A percentile compares a stretch with the other conserved stretches of the same genome.
These are phyloP conservation scores for Suillus decipiens DNA, from an alignment of 768 basidiomycete genomes.

Conservation along the genomic window DNA sequence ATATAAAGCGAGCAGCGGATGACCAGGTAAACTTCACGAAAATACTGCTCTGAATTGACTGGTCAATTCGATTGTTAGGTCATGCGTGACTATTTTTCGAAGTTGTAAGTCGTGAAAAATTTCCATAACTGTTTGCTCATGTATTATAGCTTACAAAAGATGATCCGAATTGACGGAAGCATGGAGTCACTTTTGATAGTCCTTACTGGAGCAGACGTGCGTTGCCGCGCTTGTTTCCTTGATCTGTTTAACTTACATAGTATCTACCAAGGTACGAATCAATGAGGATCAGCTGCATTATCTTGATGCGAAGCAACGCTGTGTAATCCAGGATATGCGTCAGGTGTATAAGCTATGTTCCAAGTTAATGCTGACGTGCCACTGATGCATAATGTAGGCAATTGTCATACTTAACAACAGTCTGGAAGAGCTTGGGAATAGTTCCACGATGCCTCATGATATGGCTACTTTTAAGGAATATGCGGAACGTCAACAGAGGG, in stretches of 20 bases:
- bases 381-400: neutral
- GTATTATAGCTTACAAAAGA: neutral
- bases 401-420: neutral
- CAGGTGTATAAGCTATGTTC: neutral
- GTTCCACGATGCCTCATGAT: neutral
- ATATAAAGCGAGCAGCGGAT: neutral
- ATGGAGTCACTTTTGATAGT: neutral
- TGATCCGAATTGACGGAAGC: neutral
- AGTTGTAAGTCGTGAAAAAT: neutral
- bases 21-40: neutral
- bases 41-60: neutral
- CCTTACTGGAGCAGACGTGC: neutral
- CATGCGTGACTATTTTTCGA: neutral
- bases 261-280: neutral
- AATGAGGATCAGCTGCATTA: neutral
- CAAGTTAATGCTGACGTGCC: neutral
- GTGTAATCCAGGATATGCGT: neutral
- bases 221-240: too few species aligned
- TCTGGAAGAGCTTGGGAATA: neutral
- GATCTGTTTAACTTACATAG: neutral
- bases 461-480: neutral
- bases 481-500: neutral
- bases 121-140: neutral
- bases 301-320: neutral
- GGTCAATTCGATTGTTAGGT: neutral